These are phyloP conservation scores for Amanita jacksonii DNA, from an alignment of 768 basidiomycete genomes.

Conservation along the genomic window DNA sequence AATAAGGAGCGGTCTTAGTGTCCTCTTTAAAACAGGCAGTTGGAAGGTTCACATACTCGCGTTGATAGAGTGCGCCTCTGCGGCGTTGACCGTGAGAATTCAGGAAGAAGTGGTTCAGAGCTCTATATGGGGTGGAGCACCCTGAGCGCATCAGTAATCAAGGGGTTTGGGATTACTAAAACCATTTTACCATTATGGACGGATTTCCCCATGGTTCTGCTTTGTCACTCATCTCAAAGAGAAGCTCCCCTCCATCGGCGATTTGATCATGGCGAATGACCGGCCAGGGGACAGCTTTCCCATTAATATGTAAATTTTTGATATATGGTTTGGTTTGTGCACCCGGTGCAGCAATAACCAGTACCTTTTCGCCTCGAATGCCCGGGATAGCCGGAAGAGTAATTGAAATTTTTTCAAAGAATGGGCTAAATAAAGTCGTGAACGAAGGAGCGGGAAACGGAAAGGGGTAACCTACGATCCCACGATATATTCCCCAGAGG, in stretches of 20 bases:
- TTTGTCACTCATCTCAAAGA: conserved; percentile 54
- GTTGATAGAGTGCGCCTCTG: too few relatives aligned
- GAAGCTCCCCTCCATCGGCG: conserved; percentile 42
- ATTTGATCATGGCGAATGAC: conserved; percentile 56
- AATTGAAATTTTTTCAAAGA: conserved; percentile 45
- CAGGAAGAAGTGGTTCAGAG: background rate
- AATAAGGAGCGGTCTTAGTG: too few relatives aligned
- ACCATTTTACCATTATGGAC: background rate
- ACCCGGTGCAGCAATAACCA: conserved; percentile 47
- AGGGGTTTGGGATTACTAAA: background rate
- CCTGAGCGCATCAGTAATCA: too few relatives aligned
- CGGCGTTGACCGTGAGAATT: too few relatives aligned
- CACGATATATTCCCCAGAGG: conserved; percentile 64
- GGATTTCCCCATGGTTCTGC: conserved; percentile 26
- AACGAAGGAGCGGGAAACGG: too few relatives aligned
- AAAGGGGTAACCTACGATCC: conserved; percentile 48
- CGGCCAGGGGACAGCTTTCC: conserved; percentile 29
- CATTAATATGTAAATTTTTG: conserved; percentile 49
- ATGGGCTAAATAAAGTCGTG: conserved; percentile 31
- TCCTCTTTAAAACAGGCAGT: too few relatives aligned
- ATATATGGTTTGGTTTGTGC: conserved; percentile 55
- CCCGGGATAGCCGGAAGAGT: conserved; percentile 32
- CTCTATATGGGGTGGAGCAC: background rate
- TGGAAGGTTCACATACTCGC: too few relatives aligned
- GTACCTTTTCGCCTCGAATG: conserved; percentile 12